phyloP scores from a whole-genome alignment of 352 stramenopile species.

The Phytophthora colocasiae region DNA sequence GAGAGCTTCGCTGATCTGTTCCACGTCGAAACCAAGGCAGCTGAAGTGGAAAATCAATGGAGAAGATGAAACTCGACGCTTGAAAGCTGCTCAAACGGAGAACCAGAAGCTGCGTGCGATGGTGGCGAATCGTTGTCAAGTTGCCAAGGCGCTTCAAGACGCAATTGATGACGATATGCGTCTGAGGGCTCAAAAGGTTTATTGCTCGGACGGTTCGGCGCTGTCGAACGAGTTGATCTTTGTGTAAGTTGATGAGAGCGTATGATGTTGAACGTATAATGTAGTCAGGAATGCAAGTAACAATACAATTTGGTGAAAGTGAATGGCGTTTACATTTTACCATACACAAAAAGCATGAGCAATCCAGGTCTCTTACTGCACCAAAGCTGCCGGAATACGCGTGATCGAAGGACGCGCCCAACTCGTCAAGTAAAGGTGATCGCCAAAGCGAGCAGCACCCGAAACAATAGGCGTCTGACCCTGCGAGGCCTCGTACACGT shows the following conservation, averaged over 20 bases:
- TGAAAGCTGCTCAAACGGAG: slow-evolving; percentile 11
- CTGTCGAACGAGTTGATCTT: slow-evolving; percentile 12
- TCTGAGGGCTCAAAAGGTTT: slow-evolving; percentile 11
- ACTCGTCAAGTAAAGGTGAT: slow-evolving; percentile 65
- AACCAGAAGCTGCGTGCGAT: slow-evolving; percentile 25
- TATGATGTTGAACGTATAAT: neutral
- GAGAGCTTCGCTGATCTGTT: slow-evolving; percentile 9
- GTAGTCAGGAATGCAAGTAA: neutral
- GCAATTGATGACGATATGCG: slow-evolving; percentile 21
- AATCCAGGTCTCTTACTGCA: slow-evolving; percentile 32
- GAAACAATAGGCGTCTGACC: slow-evolving; percentile 51
- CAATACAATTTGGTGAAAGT: neutral
- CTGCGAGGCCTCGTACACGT: slow-evolving; percentile 57
- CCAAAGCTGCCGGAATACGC: slow-evolving; percentile 47
- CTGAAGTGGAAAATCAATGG: neutral
- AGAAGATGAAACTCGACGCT: neutral
- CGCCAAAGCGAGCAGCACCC: slow-evolving; percentile 45
- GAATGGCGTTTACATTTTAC: neutral
- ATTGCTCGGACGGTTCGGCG: neutral
- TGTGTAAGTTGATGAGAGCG: slow-evolving; percentile 5
- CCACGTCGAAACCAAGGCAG: neutral
- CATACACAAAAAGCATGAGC: neutral
- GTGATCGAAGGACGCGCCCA: slow-evolving; percentile 52
- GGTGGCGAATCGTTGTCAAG: slow-evolving; percentile 7
- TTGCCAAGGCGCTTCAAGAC: slow-evolving; percentile 17